These are phyloP conservation scores for Aspergillus sp. DNA, from an alignment of 2,329 filamentous ascomycete species.

Conservation along the genomic window DNA sequence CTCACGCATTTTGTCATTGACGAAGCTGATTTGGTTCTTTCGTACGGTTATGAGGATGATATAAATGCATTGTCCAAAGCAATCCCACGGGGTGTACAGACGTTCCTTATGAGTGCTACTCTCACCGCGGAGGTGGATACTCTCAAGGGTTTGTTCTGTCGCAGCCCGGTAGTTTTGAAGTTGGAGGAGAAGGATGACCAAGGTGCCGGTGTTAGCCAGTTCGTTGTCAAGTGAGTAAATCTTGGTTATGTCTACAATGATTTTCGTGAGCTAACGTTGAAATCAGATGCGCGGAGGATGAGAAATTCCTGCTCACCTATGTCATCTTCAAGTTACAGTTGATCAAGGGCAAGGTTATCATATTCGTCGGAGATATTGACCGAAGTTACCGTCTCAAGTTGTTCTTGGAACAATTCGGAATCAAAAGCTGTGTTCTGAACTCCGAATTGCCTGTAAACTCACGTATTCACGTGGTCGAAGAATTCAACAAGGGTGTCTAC, in stretches of 20 bases:
- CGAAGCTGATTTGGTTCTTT: slow-evolving; percentile 89
- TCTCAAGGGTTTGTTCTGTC: slow-evolving; percentile 81
- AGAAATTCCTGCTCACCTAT: slow-evolving; percentile 91
- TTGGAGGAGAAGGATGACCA: slow-evolving; percentile 79
- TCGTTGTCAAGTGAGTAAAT: slow-evolving; percentile 68
- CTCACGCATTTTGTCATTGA: slow-evolving; percentile 83
- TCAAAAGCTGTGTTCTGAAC: slow-evolving; percentile 90
- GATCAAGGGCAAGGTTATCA: slow-evolving; percentile 86
- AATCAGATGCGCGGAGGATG: slow-evolving; percentile 80
- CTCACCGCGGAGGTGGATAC: slow-evolving; percentile 83
- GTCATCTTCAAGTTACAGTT: slow-evolving; percentile 94
- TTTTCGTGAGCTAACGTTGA: not conserved
- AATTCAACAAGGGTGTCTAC: slow-evolving; percentile 96
- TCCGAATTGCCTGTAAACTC: slow-evolving; percentile 93
- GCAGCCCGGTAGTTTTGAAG: slow-evolving; percentile 75
- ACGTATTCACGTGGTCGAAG: slow-evolving; percentile 88
- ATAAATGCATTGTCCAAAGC: slow-evolving; percentile 74
- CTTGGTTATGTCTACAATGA: too few relatives aligned
- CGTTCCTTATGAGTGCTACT: slow-evolving; percentile 90
- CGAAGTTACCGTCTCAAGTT: slow-evolving; percentile 88
- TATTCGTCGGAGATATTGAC: slow-evolving; percentile 85
- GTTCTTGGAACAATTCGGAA: slow-evolving; percentile 95
- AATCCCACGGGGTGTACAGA: slow-evolving; percentile 83
- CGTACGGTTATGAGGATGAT: slow-evolving; percentile 92
- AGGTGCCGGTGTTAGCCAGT: slow-evolving; percentile 77